Percentiles rank a stretch among this genome's conserved stretches.
Evolutionary conservation across 805 yeast species (phyloP).

Genomic region (Starmerella apis): DNA sequence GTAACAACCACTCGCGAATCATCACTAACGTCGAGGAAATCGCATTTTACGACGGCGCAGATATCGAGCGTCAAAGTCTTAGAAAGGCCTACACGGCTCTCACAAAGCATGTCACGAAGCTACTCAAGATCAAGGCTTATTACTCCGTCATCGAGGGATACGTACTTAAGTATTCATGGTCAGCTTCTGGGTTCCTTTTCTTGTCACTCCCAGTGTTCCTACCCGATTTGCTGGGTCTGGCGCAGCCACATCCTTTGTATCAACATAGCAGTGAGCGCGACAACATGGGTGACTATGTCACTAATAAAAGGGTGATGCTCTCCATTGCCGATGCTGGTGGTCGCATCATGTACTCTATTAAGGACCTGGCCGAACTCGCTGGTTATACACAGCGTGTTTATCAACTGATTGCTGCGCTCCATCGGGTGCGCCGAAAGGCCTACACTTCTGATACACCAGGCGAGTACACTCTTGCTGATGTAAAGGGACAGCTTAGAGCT

Average conservation of each 20-base stretch:
- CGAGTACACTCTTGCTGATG: conserved; percentile 37
- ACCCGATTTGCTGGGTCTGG: conserved; percentile 34
- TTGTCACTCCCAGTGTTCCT: conserved; percentile 81
- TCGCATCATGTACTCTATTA: conserved; percentile 85
- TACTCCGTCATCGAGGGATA: conserved; percentile 77
- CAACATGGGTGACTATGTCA: conserved; percentile 76
- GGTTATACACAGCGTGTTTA: conserved; percentile 85
- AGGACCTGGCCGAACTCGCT: conserved; percentile 80
- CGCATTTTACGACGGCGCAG: conserved; percentile 84
- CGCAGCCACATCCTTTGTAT: conserved; percentile 12
- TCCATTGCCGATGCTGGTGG: conserved; percentile 93
- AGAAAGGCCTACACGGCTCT: conserved; percentile 48
- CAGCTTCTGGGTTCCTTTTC: conserved; percentile 86
- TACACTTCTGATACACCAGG: conserved; percentile 23
- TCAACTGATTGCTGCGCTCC: conserved; percentile 61
- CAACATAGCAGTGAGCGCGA: conserved; percentile 27
- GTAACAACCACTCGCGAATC: conserved; percentile 73
- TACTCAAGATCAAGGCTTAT: conserved; percentile 49
- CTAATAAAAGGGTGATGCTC: conserved; percentile 80
- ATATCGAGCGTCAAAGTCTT: conserved; percentile 62
- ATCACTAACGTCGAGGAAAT: conserved; percentile 88
- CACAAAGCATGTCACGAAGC: conserved; percentile 43
- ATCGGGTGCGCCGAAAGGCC: conserved; percentile 59
- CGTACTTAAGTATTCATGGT: conserved; percentile 84
- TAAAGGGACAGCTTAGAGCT: conserved; percentile 64